Evolutionary conservation across 2,329 filamentous ascomycete species (phyloP), one percentile per base, ranked within the genome.

Genomic region (Chrysoporthe deuterocubensis): DNA sequence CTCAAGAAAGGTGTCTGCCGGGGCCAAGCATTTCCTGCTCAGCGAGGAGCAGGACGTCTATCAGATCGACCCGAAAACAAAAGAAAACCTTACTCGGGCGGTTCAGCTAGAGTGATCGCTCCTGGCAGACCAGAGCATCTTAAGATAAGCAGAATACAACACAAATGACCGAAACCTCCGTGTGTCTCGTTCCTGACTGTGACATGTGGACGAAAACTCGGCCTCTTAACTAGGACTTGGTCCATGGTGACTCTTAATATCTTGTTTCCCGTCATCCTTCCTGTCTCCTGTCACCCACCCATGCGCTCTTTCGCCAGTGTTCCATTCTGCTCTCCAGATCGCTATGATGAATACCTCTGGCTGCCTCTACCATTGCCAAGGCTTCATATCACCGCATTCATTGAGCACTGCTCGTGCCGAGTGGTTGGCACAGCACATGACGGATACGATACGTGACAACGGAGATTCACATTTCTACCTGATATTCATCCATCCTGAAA

Each of bases 121-220:
- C 62, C 62, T 46, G 18, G 18, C 62, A 59, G 56, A 64, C 58
- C 50, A 46, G 37, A 46, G 43, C 54, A 57, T 34, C n/a, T 50
- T 56, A 64, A 46, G 57, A 59, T 67, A 64, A 62, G 67, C 62
- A 69, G 57, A 69, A 69, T 54, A 65, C 52, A 67, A 67, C 59
- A 34, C 65, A 67, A 69, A 57, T 69, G 61, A 65, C 58, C 59
- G 60, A 69, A 62, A 34, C 21, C 21, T 32, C 48, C 52, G 18
- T 34, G 13, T 18, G n/a, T 54, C 13, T 37, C 14, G 48, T 54
- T 16, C n/a, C 13, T 26, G 14, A 50, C 32, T 16, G 34, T 34
- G 48, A 54, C 34, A 18, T 54, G 34, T 43, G 26, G 26, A 26
- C 42, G 61, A 11, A 26, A 52, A 13, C 11, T 13, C 26, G 21